Conservation (phyloP, 1,139 yeast species). For the Pichia sp. region DNA sequence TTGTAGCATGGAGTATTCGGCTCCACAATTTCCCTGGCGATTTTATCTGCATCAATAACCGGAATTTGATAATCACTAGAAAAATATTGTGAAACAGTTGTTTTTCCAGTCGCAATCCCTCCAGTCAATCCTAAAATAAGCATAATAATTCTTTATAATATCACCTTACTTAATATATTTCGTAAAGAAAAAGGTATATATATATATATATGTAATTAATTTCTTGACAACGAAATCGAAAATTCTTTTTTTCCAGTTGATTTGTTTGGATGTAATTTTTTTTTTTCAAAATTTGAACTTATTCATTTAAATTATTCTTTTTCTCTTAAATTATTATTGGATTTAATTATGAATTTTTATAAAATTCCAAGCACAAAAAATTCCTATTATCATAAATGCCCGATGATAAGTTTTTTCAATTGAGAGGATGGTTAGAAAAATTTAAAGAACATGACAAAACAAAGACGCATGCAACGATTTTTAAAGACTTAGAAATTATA, state of each 20-base stretch:
- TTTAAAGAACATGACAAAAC: background rate
- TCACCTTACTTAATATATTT: background rate
- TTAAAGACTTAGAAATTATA: conserved; percentile 15
- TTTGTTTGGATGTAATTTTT: too few relatives aligned
- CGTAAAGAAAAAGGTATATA: too few relatives aligned
- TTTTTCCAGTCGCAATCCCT: conserved; percentile 93
- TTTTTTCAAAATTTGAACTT: too few relatives aligned
- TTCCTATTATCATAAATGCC: background rate
- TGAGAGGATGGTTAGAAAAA: conserved; percentile 7
- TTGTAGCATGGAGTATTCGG: conserved; percentile 74
- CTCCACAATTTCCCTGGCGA: conserved; percentile 78
- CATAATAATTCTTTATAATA: conserved; percentile 38
- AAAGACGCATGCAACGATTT: conserved; percentile 6
- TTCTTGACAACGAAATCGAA: too few relatives aligned
- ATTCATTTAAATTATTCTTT: too few relatives aligned
- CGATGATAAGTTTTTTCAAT: background rate
- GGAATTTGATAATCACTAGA: conserved; percentile 46
- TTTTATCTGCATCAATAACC: conserved; percentile 81
- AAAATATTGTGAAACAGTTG: conserved; percentile 71
- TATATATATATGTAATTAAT: too few relatives aligned
- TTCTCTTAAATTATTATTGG: too few relatives aligned
- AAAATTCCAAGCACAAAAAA: background rate
- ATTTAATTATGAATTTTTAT: too few relatives aligned
- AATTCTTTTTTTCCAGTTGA: too few relatives aligned
- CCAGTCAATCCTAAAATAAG: conserved; percentile 91